Evolutionary conservation across 208 protist species (phyloP), one percentile per base, ranked within the genome.

Genomic region (Herpetomonas tarakana): DNA sequence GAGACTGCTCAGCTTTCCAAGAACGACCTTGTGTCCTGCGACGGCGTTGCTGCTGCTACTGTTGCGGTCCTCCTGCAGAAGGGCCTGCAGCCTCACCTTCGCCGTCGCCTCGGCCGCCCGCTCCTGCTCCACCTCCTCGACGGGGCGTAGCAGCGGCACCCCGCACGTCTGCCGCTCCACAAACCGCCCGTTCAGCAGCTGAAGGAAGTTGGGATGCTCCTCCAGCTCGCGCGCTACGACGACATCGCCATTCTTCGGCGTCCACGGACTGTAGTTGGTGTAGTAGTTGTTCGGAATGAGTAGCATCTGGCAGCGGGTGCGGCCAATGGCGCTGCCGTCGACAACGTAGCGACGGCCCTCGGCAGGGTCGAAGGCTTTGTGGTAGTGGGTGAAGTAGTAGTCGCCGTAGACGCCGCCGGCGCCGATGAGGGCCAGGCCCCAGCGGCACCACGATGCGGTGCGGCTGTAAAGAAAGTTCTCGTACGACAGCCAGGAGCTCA

Each of bases 241-340:
- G 4, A 95, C 77, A 38, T 86, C 83, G 9, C 89, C 89, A 50
- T 95, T 95, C 38, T 58, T 54, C 3, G 89, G 89, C 9, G 83
- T 91, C 86, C 88, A 95, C 26, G 85, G 85, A 26, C 76, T 90
- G 58, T 91, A 95, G 59, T 91, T 88, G 12, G 84, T 78, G 71
- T 86, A 93, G 65, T 88, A 67, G 56, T 80, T 86, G 65, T 78
- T 91, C 0, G 89, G 89, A 24, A 92, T 71, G 18, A 91, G 47
- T 16, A 89, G 69, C 78, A 95, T 76, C 38, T 83, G 74, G 35
- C 80, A 88, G 11, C 86, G 74, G 29, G 76, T 83, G 16, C 82
- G 78, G 11, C 73, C 76, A 52, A 94, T 91, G n/a, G 74, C 67
- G 56, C 77, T 89, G 61, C 85, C 90, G 65, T 95, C 86, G 1